Base-by-base conservation (phyloP, 2,329 filamentous ascomycete genomes). In the Neofusicoccum parvum region DNA sequence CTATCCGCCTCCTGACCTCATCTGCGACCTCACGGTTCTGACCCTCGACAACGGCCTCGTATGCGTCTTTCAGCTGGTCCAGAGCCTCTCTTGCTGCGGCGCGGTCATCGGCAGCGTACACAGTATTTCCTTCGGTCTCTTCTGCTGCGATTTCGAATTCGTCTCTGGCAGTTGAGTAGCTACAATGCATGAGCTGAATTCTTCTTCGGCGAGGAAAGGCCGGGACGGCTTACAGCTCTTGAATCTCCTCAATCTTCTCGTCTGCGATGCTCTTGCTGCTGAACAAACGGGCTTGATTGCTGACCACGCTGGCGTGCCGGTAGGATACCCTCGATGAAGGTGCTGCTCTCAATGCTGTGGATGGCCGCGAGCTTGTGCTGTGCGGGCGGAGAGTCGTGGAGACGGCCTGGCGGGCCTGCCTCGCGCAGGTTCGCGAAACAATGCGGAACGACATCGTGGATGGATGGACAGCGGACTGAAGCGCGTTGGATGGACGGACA, bases 21-120 rank as follows among this genome's bases (percentile, higher is more conserved):
- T 83, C 80, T 17, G 77, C 80, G 43, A 84, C 72, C 39, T 79
- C 77, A 14, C 72, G 69, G 70, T 81, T 76, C 34, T 70, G 67
- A 6, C 80, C 79, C 36, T 79, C 77, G 5, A 85, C 68, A 1
- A 81, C 76, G 17, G 72, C 73, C 41, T 76, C 74, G 66, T 82
- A 86, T 11, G 78, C 81, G 58, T 79, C 77, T 67, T 84, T 75
- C 63, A 87, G 75, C 67, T 76, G 79, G 46, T 79, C 79, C 64
- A 87, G 69, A 68, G 85, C 85, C 71, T 85, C 83, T 11, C 81
- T 71, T 37, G 85, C 84, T 27, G 84, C 84, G 17, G 79, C 81
- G 4, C 85, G 76, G 67, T 87, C 84, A 32, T 83, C 83, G 17
- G 81, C 78, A 1, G 85, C 85, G 72, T 87, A 87, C 37, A 85